These are phyloP conservation scores for Teunomyces atbi DNA, from an alignment of 805 yeast genomes.

Conservation along the genomic window DNA sequence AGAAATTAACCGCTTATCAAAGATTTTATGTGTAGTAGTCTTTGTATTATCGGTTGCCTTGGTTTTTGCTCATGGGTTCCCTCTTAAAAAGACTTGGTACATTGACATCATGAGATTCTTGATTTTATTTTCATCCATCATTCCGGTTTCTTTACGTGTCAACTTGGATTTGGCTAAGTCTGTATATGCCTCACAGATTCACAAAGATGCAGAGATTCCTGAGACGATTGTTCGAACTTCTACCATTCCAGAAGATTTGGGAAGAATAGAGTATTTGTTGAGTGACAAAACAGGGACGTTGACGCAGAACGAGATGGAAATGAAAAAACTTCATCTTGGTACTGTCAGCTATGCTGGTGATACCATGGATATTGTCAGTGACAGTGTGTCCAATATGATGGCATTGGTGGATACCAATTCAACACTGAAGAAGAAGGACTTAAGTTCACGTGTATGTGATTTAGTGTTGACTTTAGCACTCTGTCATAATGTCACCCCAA, in stretches of 20 bases:
- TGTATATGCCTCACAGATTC: slow-evolving; percentile 93
- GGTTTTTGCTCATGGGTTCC: slow-evolving; percentile 79
- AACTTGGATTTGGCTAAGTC: slow-evolving; percentile 94
- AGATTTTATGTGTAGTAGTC: slow-evolving; percentile 84
- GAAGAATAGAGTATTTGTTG: slow-evolving; percentile 87
- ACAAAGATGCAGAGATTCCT: slow-evolving; percentile 77
- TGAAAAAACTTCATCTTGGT: slow-evolving; percentile 90
- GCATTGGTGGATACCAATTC: slow-evolving; percentile 21
- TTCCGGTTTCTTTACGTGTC: slow-evolving; percentile 93
- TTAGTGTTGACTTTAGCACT: slow-evolving; percentile 78
- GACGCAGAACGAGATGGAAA: slow-evolving; percentile 97
- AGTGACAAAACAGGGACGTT: slow-evolving; percentile 97
- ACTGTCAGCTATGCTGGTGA: slow-evolving; percentile 90
- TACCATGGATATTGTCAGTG: slow-evolving; percentile 83
- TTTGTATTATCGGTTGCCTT: slow-evolving; percentile 71
- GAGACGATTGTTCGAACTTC: slow-evolving; percentile 94
- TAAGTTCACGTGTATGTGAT: slow-evolving; percentile 75
- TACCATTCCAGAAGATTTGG: slow-evolving; percentile 96
- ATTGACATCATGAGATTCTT: slow-evolving; percentile 86
- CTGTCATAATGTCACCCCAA: slow-evolving; percentile 98
- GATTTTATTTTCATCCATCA: slow-evolving; percentile 89
- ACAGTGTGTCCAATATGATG: slow-evolving; percentile 47
- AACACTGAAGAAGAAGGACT: slow-evolving; percentile 55
- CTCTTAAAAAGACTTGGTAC: slow-evolving; percentile 67
- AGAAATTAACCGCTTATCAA: slow-evolving; percentile 86